Base-by-base conservation (phyloP, 1,139 yeast genomes). In the Nakaseomyces delphensis region DNA sequence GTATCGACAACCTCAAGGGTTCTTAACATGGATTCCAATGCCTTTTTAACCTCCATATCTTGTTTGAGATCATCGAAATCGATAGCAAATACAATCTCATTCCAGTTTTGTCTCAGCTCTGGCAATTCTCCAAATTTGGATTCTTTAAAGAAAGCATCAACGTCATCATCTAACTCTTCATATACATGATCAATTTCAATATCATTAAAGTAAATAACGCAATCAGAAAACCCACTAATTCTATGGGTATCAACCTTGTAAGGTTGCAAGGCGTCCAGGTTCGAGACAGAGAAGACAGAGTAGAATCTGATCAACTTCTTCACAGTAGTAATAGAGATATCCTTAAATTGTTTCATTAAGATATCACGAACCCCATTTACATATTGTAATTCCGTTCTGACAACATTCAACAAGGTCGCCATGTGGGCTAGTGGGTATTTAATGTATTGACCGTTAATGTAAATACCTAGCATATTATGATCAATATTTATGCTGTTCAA, bases 191-290 rank as follows among this genome's bases (percentile, higher is more conserved):
- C 96, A 0, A 51, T 57, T 51, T 80, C 94, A 10, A 91, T 64
- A 60, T 91, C 82, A 54, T 89, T 93, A 52, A 89, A 70, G 66
- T 80, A 89, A 1, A 83, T 69, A 6, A 89, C 74, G 0, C 77
- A 50, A 13, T 56, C 58, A 3, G 47, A 56, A 42, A 57, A 57
- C 3, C 56, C 56, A 4, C 51, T 50, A 23, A 57, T 49, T 27
- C 60, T 52, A 38, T 59, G 61, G 8, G 60, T 41, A 45, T 62
- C 64, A 32, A 60, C 45, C 31, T 56, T 59, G 9, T 54, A 45
- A 13, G 65, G 64, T 40, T 61, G 65, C 19, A 42, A 43, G 18
- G 45, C 47, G 42, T 50, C 54, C 38, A 53, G 43, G 42, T 50
- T 56, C 29, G 43, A 42, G 25, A 50, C 39, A 9, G 59, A 57